Base-by-base conservation (phyloP, 1,139 yeast genomes). In the Taphrina wiesneri region DNA sequence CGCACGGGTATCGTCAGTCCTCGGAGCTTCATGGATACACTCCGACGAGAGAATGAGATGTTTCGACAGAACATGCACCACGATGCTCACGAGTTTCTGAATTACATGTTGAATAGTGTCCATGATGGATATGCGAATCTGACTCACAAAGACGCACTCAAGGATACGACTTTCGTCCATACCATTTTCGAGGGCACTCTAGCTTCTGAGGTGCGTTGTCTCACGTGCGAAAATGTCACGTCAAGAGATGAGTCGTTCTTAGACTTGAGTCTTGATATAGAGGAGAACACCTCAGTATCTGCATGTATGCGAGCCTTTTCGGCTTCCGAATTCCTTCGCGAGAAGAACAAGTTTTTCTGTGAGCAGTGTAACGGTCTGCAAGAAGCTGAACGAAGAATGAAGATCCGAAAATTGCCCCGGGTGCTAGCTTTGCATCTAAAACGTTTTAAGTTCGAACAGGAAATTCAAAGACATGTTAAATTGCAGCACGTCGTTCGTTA, bases 61-160 rank as follows among this genome's bases (percentile, higher is more conserved):
- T 93, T 93, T 75, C 81, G 96, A 69, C 88, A 91, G 68, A 86
- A 88, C 63, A 91, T 92, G 96, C 99, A 93, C 75, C 99, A 93
- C 74, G 99, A 93, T 79, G 97, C 99, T 1, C 99, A 93, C 76
- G 99, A 93, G 75, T 93, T 93, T 75, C 82, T 91, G 74, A 92
- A 92, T 75, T 92, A 90, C 73, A 76, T 92, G 70, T 80, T 93
- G 64, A 93, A 93, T 76, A 89, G 86, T 70, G 84, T 90, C 34
- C 85, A 91, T 67, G 99, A 93, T 71, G 81, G 83, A 43, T 76
- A 89, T 36, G 85, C 84, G 67, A 74, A 51, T 15, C 69, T 69
- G 56, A 70, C 69, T 23, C 49, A 69, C 63, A 47, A 61, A 25
- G 57, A 63, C 28, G 53, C 68, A 3, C 23, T n/a, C 25, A 26